These are phyloP conservation scores for Thuja plicata DNA, from an alignment of 83 land plant genomes.

Conservation along the genomic window DNA sequence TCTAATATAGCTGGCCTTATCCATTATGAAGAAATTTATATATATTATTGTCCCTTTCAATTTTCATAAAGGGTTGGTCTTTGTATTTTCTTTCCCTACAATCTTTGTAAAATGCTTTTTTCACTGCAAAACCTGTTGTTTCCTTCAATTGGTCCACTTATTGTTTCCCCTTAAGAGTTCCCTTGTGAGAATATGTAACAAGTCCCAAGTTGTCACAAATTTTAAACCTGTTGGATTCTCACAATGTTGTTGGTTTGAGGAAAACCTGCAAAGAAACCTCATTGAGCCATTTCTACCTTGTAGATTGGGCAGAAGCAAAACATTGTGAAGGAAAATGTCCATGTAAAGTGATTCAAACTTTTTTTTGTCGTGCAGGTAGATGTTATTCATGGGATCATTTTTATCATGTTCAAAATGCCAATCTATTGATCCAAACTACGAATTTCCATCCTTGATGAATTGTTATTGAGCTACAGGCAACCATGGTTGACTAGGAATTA, in stretches of 20 bases:
- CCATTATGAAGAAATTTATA: not conserved
- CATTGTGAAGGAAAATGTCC: not conserved
- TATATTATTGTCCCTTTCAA: not conserved
- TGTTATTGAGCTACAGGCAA: not conserved
- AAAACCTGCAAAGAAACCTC: slow-evolving; percentile 3
- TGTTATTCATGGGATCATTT: not conserved
- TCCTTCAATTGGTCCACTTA: not conserved
- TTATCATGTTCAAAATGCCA: not conserved
- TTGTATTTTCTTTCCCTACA: no score
- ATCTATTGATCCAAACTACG: not conserved
- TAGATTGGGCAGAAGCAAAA: not conserved
- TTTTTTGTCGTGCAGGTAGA: not conserved
- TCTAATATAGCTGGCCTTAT: not conserved
- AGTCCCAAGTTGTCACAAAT: not conserved
- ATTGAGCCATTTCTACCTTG: not conserved
- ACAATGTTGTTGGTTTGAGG: no score
- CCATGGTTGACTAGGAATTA: not conserved
- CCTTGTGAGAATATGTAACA: not conserved
- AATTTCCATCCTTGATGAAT: not conserved
- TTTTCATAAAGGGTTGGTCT: not conserved
- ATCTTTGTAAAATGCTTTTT: no score
- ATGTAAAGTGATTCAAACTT: not conserved
- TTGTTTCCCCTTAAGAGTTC: not conserved
- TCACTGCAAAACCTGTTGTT: not conserved
- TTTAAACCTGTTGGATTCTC: no score